A percentile compares a stretch with the other conserved stretches of the same genome.
phyloP scores from a whole-genome alignment of 2,329 filamentous ascomycete species.

The Didymella pomorum region DNA sequence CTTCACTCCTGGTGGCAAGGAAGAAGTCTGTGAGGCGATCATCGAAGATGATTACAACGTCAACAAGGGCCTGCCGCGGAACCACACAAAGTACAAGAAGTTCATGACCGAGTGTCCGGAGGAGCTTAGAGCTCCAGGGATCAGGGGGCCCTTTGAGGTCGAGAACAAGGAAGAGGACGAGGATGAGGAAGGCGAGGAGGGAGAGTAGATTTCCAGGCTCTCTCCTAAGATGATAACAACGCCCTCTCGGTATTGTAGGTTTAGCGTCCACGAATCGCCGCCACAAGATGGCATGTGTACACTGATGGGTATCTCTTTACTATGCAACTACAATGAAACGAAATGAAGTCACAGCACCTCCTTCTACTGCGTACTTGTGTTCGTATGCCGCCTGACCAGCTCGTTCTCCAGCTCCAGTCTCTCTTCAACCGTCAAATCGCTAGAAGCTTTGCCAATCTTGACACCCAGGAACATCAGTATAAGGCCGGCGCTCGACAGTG shows the following conservation, averaged over 20 bases:
- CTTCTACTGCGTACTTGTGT: constrained; percentile 5
- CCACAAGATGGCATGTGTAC: background rate
- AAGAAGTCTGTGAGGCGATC: constrained; percentile 25
- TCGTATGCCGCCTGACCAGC: constrained; percentile 31
- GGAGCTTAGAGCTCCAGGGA: background rate
- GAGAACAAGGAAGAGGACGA: background rate
- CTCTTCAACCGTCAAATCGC: constrained; percentile 47
- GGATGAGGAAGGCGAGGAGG: background rate
- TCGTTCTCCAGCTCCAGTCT: constrained; percentile 42
- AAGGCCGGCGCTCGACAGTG: constrained; percentile 37
- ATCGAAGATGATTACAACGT: constrained; percentile 33
- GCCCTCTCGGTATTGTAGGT: background rate
- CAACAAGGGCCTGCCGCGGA: constrained; percentile 11
- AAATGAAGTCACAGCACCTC: background rate
- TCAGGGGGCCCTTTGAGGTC: background rate
- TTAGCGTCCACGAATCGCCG: background rate
- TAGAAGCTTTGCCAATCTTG: constrained; percentile 48
- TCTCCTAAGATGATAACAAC: background rate
- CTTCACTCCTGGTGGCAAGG: constrained; percentile 18
- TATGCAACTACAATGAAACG: background rate
- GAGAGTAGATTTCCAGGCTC: background rate
- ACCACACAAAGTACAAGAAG: background rate
- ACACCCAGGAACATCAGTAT: constrained; percentile 50
- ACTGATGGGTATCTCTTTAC: constrained; percentile 10
- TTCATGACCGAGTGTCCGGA: background rate